phyloP scores from a whole-genome alignment of 352 stramenopile species.

The Hyaloperonospora arabidopsidis region DNA sequence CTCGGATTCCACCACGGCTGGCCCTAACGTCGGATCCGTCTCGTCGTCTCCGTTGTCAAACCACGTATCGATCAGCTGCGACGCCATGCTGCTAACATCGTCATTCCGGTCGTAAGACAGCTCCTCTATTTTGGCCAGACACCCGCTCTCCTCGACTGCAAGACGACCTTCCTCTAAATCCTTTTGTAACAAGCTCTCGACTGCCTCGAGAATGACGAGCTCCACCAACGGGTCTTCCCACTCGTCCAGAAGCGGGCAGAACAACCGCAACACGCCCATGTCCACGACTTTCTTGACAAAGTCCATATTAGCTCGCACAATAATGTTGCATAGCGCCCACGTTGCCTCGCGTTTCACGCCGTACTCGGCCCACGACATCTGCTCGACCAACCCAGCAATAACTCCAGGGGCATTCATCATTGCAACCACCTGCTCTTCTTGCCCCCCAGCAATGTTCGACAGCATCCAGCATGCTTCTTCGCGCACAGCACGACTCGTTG shows the following conservation, averaged over 20 bases:
- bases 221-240: constrained; percentile 83
- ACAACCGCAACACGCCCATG: constrained; percentile 68
- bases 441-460: constrained; percentile 73
- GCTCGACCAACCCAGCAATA: constrained; percentile 57
- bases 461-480: constrained; percentile 86
- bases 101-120: constrained; percentile 78
- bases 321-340: constrained; percentile 84
- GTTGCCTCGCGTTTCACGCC: constrained; percentile 77
- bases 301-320: constrained; percentile 53
- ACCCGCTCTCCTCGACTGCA: constrained; percentile 72
- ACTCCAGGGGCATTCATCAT: constrained; percentile 70
- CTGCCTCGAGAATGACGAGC: constrained; percentile 75
- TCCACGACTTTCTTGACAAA: constrained; percentile 59
- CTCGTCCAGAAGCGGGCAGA: constrained; percentile 67
- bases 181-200: constrained; percentile 67
- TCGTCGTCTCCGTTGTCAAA: constrained; percentile 59
- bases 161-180: constrained; percentile 49
- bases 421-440: constrained; percentile 62
- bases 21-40: constrained; percentile 34
- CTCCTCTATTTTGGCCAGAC: constrained; percentile 70
- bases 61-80: constrained; percentile 77
- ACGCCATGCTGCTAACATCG: constrained; percentile 63
- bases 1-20: constrained; percentile 38
- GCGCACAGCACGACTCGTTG: constrained; percentile 66
- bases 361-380: constrained; percentile 85